Percentiles rank a stretch among this genome's conserved stretches.
Evolutionary conservation across 345 rosid species (phyloP).

Genomic region (Syzygium aqueum): DNA sequence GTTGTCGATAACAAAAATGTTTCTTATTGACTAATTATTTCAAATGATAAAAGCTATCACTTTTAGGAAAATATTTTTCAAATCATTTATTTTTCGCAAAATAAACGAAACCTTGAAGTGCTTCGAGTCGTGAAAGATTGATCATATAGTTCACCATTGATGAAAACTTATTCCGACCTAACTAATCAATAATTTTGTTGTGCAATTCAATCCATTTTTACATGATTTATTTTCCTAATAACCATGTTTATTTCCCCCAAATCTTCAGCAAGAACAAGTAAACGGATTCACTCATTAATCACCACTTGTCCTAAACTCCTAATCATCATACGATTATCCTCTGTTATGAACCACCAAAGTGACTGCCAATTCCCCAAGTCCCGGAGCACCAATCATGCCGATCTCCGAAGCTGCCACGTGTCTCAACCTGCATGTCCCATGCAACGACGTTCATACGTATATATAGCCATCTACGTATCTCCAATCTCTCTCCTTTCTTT

Average conservation of each 20-base stretch:
- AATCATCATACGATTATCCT: background rate
- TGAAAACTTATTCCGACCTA: background rate
- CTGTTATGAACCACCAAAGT: background rate
- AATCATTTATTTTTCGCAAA: accelerated
- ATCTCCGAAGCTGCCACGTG: background rate
- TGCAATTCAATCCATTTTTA: background rate
- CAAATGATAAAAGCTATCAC: background rate
- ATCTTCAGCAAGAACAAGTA: background rate
- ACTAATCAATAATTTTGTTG: background rate
- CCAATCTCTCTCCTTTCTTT: background rate
- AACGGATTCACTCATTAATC: background rate
- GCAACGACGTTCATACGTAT: background rate
- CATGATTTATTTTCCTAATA: background rate
- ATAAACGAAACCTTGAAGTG: accelerated
- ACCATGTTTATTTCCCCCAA: background rate
- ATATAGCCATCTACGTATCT: background rate
- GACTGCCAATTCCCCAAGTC: background rate
- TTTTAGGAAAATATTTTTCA: background rate
- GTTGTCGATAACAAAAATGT: background rate
- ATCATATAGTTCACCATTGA: background rate
- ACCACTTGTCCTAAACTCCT: background rate
- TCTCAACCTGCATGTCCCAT: background rate
- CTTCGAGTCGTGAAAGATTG: background rate
- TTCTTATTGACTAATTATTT: background rate
- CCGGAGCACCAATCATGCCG: background rate